Evolutionary conservation across 441 rosid species (phyloP), one percentile per base, ranked within the genome.

Genomic region (Croton laevigatus): DNA sequence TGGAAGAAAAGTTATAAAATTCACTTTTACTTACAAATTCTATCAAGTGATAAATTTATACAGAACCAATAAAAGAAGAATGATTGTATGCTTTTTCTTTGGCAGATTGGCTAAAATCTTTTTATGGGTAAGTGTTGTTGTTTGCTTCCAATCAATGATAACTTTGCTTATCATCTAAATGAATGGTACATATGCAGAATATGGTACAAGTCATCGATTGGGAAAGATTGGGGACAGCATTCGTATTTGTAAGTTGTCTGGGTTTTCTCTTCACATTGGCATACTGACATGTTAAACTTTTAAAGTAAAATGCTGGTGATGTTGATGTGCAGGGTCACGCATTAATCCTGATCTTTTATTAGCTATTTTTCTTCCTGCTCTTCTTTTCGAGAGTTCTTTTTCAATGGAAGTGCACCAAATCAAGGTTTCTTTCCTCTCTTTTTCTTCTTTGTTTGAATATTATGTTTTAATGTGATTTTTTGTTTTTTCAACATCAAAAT

Each of bases 371-470:
- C 97, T 94, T 79, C 98, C 98, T 48, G 93, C 97, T 49, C 95
- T 94, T 79, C 96, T 94, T 71, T 94, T 91, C 19, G 98, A 94
- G 87, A 94, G 97, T 81, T 89, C 98, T 36, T 91, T 91, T 78
- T 82, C 97, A 8, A 91, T 91, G 98, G 94, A 94, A 66, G 76
- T 89, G 59, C 98, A 94, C 83, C 97, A 94, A 78, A 91, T 91
- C 71, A 94, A 90, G 98, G 98, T 94, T 75, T 72, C 44, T 59
- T 62, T 75, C 71, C 40, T 59, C 45, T 70, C 20, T 60, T 36
- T 37, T 12, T 59, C 8, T 58, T 71, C 59, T 49, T n/a, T 51
- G 16, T 52, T 51, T 66, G 44, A 14, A 9, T 8, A 2, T 57
- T 68, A 52, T 38, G 22, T 20, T 53, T 37, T 40, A 54, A 10